Conservation (phyloP, 306 rosid genomes). For the Luffa acutangula region DNA sequence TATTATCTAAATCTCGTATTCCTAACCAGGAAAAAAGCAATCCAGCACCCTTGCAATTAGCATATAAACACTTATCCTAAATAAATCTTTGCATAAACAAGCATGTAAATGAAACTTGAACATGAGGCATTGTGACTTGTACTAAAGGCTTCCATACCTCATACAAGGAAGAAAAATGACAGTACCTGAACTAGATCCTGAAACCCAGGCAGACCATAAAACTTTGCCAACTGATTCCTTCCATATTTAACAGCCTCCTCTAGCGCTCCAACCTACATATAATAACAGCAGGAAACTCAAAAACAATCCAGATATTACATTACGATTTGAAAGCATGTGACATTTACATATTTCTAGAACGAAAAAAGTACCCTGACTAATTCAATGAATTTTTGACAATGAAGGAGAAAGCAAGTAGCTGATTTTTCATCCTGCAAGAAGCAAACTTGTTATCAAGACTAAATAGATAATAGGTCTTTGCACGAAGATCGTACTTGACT, state of each 20-base stretch:
- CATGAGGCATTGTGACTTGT: not conserved
- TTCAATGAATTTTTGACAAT: constrained; percentile 88
- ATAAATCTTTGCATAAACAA: not conserved
- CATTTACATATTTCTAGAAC: not conserved
- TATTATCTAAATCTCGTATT: not conserved
- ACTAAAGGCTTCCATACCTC: not conserved
- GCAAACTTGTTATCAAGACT: constrained; percentile 18
- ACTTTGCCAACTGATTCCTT: constrained; percentile 59
- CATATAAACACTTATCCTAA: not conserved
- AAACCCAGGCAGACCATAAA: constrained; percentile 51
- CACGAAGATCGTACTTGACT: not conserved
- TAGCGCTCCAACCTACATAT: constrained; percentile 63
- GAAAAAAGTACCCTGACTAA: constrained; percentile 73
- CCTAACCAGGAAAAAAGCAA: not conserved
- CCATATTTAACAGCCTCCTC: constrained; percentile 91
- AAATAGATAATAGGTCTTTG: not conserved
- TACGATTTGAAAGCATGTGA: not conserved
- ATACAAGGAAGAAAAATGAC: not conserved
- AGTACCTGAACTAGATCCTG: constrained; percentile 77
- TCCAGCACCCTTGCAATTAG: not conserved
- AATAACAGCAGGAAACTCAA: constrained; percentile 12
- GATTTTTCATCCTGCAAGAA: constrained; percentile 79
- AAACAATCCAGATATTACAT: not conserved
- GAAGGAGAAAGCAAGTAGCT: constrained; percentile 88
- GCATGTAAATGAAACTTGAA: not conserved